These are phyloP conservation scores for Planoprotostelium fungivorum DNA, from an alignment of 78 protist genomes.

Conservation along the genomic window DNA sequence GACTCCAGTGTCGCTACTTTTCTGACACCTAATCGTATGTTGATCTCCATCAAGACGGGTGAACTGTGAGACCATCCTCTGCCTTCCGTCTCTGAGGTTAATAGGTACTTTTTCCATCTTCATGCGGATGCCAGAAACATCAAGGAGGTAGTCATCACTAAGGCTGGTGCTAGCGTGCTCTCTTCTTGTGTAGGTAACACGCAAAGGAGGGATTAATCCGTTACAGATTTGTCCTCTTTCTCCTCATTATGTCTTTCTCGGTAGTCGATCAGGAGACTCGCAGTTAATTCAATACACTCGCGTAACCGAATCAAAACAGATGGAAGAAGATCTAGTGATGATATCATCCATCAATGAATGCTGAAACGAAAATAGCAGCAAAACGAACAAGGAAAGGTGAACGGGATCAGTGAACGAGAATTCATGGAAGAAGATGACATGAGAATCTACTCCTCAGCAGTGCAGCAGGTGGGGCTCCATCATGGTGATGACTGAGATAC, in stretches of 20 bases:
- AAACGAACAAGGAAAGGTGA: neutral
- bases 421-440: neutral
- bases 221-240: conserved; percentile 35
- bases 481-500: no score
- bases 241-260: conserved; percentile 34
- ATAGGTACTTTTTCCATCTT: conserved; percentile 19
- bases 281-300: conserved; percentile 27
- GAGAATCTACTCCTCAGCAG: neutral
- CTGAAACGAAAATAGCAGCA: neutral
- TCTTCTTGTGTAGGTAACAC: conserved; percentile 15
- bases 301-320: conserved; percentile 11
- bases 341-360: neutral
- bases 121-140: conserved; percentile 46
- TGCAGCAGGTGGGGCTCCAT: neutral
- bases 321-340: conserved; percentile 6
- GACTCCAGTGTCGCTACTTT: conserved; percentile 28
- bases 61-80: conserved; percentile 19
- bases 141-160: conserved; percentile 20
- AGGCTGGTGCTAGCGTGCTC: conserved; percentile 52
- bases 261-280: conserved; percentile 62
- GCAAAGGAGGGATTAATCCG: neutral
- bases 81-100: neutral
- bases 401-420: neutral
- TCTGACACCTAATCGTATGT: conserved; percentile 16
- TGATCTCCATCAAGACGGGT: conserved; percentile 44